Base-by-base conservation (phyloP, 1,284 basidiomycete species). In the Ustilago loliicola region DNA sequence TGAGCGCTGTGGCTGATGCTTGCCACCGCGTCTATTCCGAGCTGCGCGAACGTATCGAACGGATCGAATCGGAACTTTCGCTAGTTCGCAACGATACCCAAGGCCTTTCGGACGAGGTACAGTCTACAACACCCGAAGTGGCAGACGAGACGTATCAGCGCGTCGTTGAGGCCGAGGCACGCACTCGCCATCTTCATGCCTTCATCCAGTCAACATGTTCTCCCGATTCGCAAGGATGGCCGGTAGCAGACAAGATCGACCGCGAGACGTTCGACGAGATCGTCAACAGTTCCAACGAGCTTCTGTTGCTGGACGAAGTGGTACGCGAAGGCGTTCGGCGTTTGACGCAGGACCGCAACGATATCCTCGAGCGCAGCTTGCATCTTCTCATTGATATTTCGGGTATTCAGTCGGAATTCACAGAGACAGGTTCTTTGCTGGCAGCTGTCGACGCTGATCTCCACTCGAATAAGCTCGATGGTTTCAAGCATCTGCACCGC, bases 401-500 rank as follows among this genome's bases (percentile, higher is more conserved):
- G 27, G 76, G 75, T n/a, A 67, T 86, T n/a, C 83, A 86, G 63
- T 84, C 83, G 27, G 84, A 85, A 61, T 83, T 80, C 56, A 78
- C 81, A 25, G 83, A 83, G 47, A 78, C 83, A 0, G 73, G 78
- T 19, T 69, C 68, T 7, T 13, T 77, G 51, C 63, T 86, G 3
- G 69, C 75, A n/a, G 72, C 76, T 2, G 64, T 85, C 19, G 83
- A 86, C 42, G 76, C 66, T 13, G 80, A 77, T 42, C 72, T 80
- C 21, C 60, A 69, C 42, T 80, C 77, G 21, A 80, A 77, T 53
- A 77, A 75, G 47, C 61, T 79, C 56, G 94, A 92, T 52, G 93
- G 93, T 58, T 98, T 98, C 86, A 90, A 92, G 23, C 95, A 98
- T 85, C 92, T 98, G 15, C 91, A 93, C 61, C 90, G 96, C 15